Conservation (phyloP, 163 green algal species). For the Scenedesmus sp. region DNA sequence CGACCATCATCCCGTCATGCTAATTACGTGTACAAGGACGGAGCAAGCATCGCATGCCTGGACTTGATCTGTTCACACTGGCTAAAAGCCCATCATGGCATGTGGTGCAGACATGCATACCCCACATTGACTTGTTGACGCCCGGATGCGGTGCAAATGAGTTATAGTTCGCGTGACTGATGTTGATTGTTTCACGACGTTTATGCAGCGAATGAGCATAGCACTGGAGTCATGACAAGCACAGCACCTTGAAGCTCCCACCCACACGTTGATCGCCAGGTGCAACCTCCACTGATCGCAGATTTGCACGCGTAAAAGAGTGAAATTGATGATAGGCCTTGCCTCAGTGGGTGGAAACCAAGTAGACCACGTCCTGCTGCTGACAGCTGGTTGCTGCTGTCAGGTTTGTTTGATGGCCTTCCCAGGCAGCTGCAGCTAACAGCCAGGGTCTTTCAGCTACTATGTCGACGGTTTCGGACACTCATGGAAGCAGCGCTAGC, state of each 20-base stretch:
- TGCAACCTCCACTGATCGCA: not conserved
- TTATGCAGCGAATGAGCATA: not conserved
- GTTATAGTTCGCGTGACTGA: no score
- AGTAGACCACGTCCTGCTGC: not conserved
- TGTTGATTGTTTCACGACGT: not conserved
- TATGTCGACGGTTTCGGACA: not conserved
- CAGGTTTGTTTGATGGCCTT: not conserved
- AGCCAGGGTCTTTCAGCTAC: not conserved
- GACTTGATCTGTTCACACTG: not conserved
- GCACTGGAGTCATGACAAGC: not conserved
- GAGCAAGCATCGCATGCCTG: not conserved
- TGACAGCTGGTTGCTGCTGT: not conserved
- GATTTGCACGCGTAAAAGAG: not conserved
- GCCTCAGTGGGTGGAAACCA: no score
- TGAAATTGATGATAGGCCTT: no score
- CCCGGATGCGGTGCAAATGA: no score
- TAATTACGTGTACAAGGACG: not conserved
- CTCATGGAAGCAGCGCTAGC: not conserved
- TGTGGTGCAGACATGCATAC: not conserved
- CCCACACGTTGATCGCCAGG: not conserved
- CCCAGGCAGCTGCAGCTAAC: not conserved
- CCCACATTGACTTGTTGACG: no score
- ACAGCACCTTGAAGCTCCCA: not conserved
- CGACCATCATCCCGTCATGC: not conserved
- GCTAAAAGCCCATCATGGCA: not conserved